These are phyloP conservation scores for Lachancea thermotolerans DNA, from an alignment of 805 yeast species.

Conservation along the genomic window DNA sequence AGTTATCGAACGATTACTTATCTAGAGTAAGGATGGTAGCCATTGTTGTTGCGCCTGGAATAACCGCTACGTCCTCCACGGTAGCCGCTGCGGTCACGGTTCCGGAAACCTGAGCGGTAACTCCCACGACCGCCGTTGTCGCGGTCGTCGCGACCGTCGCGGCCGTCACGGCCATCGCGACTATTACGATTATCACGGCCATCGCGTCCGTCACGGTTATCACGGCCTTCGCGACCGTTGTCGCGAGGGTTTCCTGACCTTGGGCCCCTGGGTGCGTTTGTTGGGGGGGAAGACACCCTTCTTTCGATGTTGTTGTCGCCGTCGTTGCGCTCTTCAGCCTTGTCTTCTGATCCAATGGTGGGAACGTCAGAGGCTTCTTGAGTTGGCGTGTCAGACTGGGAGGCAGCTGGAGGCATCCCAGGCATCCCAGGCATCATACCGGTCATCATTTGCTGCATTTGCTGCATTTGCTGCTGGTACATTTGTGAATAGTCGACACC, in stretches of 20 bases:
- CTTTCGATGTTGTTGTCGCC: slow-evolving; percentile 20
- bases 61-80: slow-evolving; percentile 23
- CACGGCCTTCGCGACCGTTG: slow-evolving; percentile 21
- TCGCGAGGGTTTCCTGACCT: slow-evolving; percentile 26
- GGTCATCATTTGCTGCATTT: slow-evolving; percentile 31
- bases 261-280: slow-evolving; percentile 48
- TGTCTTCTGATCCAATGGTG: slow-evolving; percentile 24
- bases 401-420: slow-evolving; percentile 15
- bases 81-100: slow-evolving; percentile 20
- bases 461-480: slow-evolving; percentile 33
- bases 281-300: slow-evolving; percentile 21
- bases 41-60: slow-evolving; percentile 19
- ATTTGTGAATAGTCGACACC: slow-evolving; percentile 31
- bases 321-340: slow-evolving; percentile 20
- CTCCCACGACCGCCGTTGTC: slow-evolving; percentile 27
- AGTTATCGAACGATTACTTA: slow-evolving; percentile 6
- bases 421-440: slow-evolving; percentile 18
- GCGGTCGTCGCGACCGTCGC: slow-evolving; percentile 21
- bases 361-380: slow-evolving; percentile 22
- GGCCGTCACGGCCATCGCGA: slow-evolving; percentile 17
- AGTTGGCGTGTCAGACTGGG: slow-evolving; percentile 19
- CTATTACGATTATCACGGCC: slow-evolving; percentile 24
- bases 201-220: slow-evolving; percentile 40
- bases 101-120: slow-evolving; percentile 14
- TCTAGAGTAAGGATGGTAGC: slow-evolving; percentile 32